Evolutionary conservation across 139 green algal genomes (phyloP), one percentile per base, ranked within the genome.

Genomic region (Axilococcus clingmanii): DNA sequence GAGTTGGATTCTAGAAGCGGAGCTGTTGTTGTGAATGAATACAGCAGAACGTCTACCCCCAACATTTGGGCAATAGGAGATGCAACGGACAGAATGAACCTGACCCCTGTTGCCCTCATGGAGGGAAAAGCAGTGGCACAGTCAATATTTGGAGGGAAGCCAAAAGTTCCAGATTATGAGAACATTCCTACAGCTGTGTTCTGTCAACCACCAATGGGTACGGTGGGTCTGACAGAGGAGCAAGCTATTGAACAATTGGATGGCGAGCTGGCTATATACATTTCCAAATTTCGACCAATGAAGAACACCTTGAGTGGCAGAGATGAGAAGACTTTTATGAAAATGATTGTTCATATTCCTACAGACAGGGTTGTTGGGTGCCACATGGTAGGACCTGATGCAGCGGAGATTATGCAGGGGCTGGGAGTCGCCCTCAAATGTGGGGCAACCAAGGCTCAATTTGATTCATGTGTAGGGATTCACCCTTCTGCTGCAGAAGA

Each of bases 371-470:
- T 95, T 40, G 41, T 95, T 25, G 91, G 91, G 32, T 65, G 81
- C 23, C 91, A 98, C 80, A 94, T 98, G 76, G 82, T 93, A 15
- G 91, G 91, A 37, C 63, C 79, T 16, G 86, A 96, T 38, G 69
- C 78, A 0, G 77, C 75, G 1, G 91, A 98, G 65, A 98, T 98
- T 68, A 88, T 98, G 81, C 88, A 98, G 80, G 91, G 92, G 28
- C 79, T 99, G 40, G 90, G 77, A 2, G 76, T 95, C 7, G 89
- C 85, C 0, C 38, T 99, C n/a, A 98, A 96, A 79, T 69, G 82
- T 61, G 88, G 88, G 14, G 75, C 80, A 7, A 97, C 84, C 50
- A 99, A 99, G 78, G 28, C 52, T 5, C 70, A 94, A 65, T 61
- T 99, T 29, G 92, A 99, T 79, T 69, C 56, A 23, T 78, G 79